Percentiles rank a stretch among this genome's conserved stretches.
Conservation (phyloP, 371 early-diverging fungal species). For the Apophysomyces elegans region DNA sequence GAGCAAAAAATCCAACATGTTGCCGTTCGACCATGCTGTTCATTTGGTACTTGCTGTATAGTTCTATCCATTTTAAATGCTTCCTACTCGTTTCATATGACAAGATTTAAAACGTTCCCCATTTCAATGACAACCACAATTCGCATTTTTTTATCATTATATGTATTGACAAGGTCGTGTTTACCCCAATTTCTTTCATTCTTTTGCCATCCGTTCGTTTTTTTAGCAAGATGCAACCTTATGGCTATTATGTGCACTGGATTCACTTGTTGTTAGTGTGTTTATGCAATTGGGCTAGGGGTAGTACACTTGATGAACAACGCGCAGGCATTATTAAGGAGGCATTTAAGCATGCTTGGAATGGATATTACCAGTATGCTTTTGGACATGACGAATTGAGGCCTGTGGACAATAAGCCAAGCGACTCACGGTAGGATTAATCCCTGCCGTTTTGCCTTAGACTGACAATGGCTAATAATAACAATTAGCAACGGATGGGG, state of each 20-base stretch:
- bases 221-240: background rate
- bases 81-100: too few relatives aligned
- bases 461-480: background rate
- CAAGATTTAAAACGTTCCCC: background rate
- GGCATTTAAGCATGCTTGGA: conserved; percentile 77
- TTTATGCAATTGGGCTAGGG: background rate
- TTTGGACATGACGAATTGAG: conserved; percentile 65
- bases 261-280: background rate
- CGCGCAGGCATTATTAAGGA: conserved; percentile 33
- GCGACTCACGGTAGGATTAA: conserved; percentile 67
- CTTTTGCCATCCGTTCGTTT: background rate
- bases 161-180: background rate
- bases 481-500: conserved; percentile 46
- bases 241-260: background rate
- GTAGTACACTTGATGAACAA: background rate
- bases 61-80: too few relatives aligned
- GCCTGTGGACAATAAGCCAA: conserved; percentile 44
- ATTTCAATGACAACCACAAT: background rate
- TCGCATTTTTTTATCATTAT: background rate
- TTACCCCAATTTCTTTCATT: background rate
- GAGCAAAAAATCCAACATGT: too few relatives aligned
- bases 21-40: too few relatives aligned
- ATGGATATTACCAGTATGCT: conserved; percentile 69
- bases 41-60: too few relatives aligned
- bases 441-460: background rate